Evolutionary conservation across 495 filamentous ascomycete species (phyloP), one percentile per base, ranked within the genome.

Genomic region (Penicillium antarcticum): DNA sequence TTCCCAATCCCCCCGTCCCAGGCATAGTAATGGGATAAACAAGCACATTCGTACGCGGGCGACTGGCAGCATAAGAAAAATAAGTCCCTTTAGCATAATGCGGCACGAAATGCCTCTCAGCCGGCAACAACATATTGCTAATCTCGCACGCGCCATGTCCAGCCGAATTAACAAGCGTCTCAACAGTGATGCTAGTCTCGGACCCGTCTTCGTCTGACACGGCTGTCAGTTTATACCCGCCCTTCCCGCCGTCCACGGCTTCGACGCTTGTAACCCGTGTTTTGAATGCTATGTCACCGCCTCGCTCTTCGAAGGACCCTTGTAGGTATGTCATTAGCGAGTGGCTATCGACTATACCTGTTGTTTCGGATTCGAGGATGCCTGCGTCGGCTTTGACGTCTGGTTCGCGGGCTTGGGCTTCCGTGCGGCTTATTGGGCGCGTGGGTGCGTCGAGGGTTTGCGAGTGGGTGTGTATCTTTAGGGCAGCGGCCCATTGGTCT

Each of bases 61-160:
- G 58, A 3, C 85, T 80, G 0, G 82, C 70, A 2, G 77, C 67
- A 71, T 96, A 96, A 29, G 88, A 89, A 73, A 92, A 97, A 73
- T 98, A 98, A 10, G 89, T 91, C 0, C 94, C 94, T 72, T 97
- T 98, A 23, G 92, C 94, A 70, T 87, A 98, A 68, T 80, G 87
- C 3, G 89, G 80, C 11, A 68, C 79, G 13, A 73, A 66, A 43
- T 84, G 83, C 0, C 81, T 71, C 4, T 69, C 71, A 0, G 59
- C 23, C 0, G 89, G 87, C 1, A 92, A 78, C 23, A 98, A 79
- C 75, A 89, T 83, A 69, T 98, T 98, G 48, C 85, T 87, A 18
- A 97, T 75, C 10, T 63, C 68, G 35, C 88, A 86, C 9, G 94
- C 89, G 38, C 76, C 80, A 14, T 95, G 80, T 0, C 94, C 94